Base-by-base conservation (phyloP, 2,329 filamentous ascomycete genomes). In the Aspergillus pseudoviridinutans region DNA sequence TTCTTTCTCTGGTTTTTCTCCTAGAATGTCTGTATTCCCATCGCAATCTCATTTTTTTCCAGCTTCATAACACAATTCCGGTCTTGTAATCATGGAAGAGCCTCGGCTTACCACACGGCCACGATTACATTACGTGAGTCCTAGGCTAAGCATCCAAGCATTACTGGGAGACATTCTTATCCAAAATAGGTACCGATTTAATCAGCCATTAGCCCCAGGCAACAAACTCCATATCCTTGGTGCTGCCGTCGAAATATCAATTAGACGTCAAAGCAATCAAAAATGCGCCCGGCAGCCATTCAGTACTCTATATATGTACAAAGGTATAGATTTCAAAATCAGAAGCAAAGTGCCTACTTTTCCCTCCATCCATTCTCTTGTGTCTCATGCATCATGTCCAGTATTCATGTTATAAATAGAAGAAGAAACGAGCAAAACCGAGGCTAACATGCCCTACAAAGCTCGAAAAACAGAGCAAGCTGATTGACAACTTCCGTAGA, bases 1-100 rank as follows among this genome's bases (percentile, higher is more conserved):
- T 47, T 47, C 24, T 24, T 47, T 24, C 44, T 27, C 14, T 47
- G n/a, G 3, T 24, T 44, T 42, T 10, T 44, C n/a, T 10, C 9
- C 22, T 38, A 38, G 32, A 38, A 64, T 69, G 68, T 66, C 58
- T 64, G 32, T 38, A 17, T 38, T 38, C 14, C 32, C 32, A 17
- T 38, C 14, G 32, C 32, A 38, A 38, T 38, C 32, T 38, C 14
- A 35, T 35, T 25, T 38, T 38, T 7, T 38, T 38, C 32, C 32
- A n/a, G 32, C 32, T 35, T 35, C 32, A 38, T 17, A 38, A 3
- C 32, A 7, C 32, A 17, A 17, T 7, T n/a, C 14, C 6, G 2
- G 32, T 38, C 14, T 7, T 2, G 1, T 38, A 38, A 38, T 17
- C 32, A 38, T 38, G 32, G 32, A 7, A 17, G 32, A 35, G 14